A percentile compares a stretch with the other conserved stretches of the same genome.
These are phyloP conservation scores for Pseudogymnoascus sp. DNA, from an alignment of 2,329 filamentous ascomycete species.

Conservation along the genomic window DNA sequence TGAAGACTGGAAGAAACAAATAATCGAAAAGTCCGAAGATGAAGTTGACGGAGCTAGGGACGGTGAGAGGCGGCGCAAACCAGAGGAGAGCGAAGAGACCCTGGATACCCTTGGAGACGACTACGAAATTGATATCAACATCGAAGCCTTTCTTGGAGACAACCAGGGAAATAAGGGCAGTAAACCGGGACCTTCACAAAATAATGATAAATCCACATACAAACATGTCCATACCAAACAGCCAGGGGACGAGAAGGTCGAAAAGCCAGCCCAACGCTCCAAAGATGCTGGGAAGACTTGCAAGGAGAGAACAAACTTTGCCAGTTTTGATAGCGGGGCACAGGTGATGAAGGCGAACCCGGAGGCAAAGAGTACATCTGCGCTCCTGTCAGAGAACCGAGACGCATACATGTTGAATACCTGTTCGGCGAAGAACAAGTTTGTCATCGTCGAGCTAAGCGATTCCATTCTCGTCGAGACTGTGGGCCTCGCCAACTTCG, in stretches of 20 bases:
- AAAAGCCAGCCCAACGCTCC: constrained; percentile 44
- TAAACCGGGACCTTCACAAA: constrained; percentile 17
- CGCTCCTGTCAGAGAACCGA: constrained; percentile 91
- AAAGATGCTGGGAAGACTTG: constrained; percentile 96
- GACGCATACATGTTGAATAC: constrained; percentile 97
- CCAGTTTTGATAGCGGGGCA: constrained; percentile 93
- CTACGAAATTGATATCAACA: constrained; percentile 71
- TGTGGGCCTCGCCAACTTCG: constrained; percentile 93
- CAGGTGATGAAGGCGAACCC: constrained; percentile 85
- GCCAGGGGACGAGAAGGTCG: constrained; percentile 11
- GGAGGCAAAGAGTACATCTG: constrained; percentile 78
- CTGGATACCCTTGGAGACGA: constrained; percentile 80
- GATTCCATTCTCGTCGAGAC: constrained; percentile 77
- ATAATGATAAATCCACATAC: constrained; percentile 16
- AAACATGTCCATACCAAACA: constrained; percentile 7
- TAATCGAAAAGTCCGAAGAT: constrained; percentile 69
- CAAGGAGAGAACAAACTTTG: constrained; percentile 96
- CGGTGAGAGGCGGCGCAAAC: constrained; percentile 42
- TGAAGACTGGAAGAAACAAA: constrained; percentile 96
- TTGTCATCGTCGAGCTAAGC: constrained; percentile 88
- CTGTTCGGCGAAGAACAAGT: constrained; percentile 81
- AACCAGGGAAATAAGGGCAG: constrained; percentile 14
- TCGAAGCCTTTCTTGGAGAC: constrained; percentile 50
- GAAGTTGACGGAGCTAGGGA: constrained; percentile 45
- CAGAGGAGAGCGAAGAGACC: constrained; percentile 54